A percentile compares a stretch with the other conserved stretches of the same genome.
Evolutionary conservation across 2,329 filamentous ascomycete genomes (phyloP).

Genomic region (Daldinia eschscholtzii): DNA sequence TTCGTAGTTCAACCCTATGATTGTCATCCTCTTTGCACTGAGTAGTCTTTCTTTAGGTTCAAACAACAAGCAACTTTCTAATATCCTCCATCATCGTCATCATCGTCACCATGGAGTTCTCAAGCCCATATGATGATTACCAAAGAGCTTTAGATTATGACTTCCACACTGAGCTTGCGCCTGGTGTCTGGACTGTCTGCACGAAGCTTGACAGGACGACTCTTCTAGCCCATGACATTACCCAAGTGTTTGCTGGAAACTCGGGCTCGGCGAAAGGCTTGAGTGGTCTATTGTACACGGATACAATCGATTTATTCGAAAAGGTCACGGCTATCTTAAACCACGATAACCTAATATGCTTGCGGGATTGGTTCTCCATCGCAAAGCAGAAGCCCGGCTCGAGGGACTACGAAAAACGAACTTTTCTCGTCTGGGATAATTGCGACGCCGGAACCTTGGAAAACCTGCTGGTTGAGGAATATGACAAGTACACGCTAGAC

Average conservation of each 20-base stretch:
- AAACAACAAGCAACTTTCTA: neutral
- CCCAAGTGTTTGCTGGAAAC: slow-evolving; percentile 38
- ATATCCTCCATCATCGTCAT: neutral
- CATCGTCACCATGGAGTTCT: slow-evolving; percentile 32
- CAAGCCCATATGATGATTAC: slow-evolving; percentile 30
- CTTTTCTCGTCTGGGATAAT: slow-evolving; percentile 61
- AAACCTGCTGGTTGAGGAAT: slow-evolving; percentile 40
- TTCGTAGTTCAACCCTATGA: slow-evolving; percentile 6
- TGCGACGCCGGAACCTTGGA: slow-evolving; percentile 64
- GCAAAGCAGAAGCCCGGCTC: slow-evolving; percentile 41
- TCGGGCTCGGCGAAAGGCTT: neutral
- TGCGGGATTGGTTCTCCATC: slow-evolving; percentile 55
- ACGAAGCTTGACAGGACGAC: slow-evolving; percentile 47
- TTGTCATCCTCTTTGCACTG: slow-evolving; percentile 5
- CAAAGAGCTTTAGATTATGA: slow-evolving; percentile 45
- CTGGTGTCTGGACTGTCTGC: slow-evolving; percentile 49
- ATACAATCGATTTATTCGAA: slow-evolving; percentile 45
- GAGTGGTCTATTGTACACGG: slow-evolving; percentile 37
- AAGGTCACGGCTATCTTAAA: slow-evolving; percentile 58
- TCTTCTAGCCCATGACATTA: slow-evolving; percentile 51
- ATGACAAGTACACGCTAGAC: slow-evolving; percentile 17
- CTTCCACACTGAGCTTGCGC: slow-evolving; percentile 47
- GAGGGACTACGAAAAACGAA: slow-evolving; percentile 18
- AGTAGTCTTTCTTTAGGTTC: slow-evolving; percentile 10
- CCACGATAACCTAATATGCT: slow-evolving; percentile 63